Base-by-base conservation (phyloP, 768 basidiomycete genomes). In the Termitomyces heimii region DNA sequence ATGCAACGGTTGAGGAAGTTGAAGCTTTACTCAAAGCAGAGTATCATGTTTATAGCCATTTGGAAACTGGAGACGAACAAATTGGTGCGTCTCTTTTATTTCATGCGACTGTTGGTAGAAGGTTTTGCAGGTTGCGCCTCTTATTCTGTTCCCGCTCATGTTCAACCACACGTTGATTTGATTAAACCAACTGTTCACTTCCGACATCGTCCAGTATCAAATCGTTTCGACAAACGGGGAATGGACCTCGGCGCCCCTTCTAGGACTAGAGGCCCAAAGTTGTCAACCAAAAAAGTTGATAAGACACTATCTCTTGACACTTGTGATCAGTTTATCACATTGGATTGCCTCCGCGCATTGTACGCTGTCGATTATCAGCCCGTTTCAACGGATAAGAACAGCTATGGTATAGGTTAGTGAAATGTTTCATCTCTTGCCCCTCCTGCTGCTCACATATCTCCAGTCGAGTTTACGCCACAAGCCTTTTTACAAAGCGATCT, bases 31-130 rank as follows among this genome's bases (percentile, higher is more conserved):
- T 81, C 18, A 65, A 71, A 18, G 73, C 78, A 2, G 73, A 80
- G 58, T 82, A 82, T 64, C 72, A 78, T 55, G 72, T 80, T 9
- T 81, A 74, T 59, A 67, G 65, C 26, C 77, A 80, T 59, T 64
- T 68, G n/a, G 55, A 57, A 18, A 65, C 65, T 34, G 76, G 75
- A 22, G 68, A 69, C 22, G 65, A 75, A 56, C 76, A 77, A 55
- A 58, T 78, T 28, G 76, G 77, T 54, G n/a, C 39, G 40, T 20
- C 4, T 46, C 20, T 28, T 47, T 12, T 5, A 29, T 31, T 50
- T 18, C 13, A 46, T 31, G n/a, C 34, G 14, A 49, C 39, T 18
- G 10, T 18, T 57, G 0, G 50, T 47, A 5, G 40, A 14, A 54
- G 1, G 3, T 48, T 13, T 50, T 37, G 3, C 34, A 79, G 75